phyloP scores from a whole-genome alignment of 2,329 filamentous ascomycete genomes.

The Emergomyces africanus region DNA sequence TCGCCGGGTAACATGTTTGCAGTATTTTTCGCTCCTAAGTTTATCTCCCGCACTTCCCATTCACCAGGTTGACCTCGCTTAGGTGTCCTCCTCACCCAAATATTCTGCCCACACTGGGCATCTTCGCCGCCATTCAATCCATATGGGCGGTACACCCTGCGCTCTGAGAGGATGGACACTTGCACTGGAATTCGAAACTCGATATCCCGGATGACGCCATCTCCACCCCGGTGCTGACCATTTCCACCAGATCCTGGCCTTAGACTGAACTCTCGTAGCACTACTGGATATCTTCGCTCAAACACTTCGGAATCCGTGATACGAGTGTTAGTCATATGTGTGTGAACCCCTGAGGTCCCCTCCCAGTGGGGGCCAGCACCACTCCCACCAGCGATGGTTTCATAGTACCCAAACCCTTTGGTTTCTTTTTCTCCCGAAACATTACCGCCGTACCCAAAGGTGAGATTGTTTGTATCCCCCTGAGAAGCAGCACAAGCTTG shows the following conservation, averaged over 20 bases:
- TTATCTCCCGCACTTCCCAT: slow-evolving; percentile 16
- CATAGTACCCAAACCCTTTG: slow-evolving; percentile 66
- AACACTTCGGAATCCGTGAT: slow-evolving; percentile 74
- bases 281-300: slow-evolving; percentile 61
- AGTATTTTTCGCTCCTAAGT: slow-evolving; percentile 21
- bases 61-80: slow-evolving; percentile 22
- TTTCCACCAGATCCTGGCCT: slow-evolving; percentile 49
- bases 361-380: slow-evolving; percentile 63
- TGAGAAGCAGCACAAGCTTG: slow-evolving; percentile 61
- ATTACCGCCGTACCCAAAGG: slow-evolving; percentile 63
- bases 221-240: slow-evolving; percentile 57
- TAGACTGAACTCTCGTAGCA: slow-evolving; percentile 58
- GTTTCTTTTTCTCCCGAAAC: slow-evolving; percentile 39
- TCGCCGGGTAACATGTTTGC: slow-evolving; percentile 24
- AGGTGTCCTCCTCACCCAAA: slow-evolving; percentile 65
- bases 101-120: slow-evolving; percentile 62
- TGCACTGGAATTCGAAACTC: slow-evolving; percentile 69
- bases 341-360: slow-evolving; percentile 64
- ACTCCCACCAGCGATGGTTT: slow-evolving; percentile 67
- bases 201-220: slow-evolving; percentile 66
- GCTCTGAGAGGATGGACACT: slow-evolving; percentile 61
- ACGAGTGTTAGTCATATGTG: slow-evolving; percentile 75
- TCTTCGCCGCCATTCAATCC: slow-evolving; percentile 70
- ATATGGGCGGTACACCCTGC: slow-evolving; percentile 61
- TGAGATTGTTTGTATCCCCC: slow-evolving; percentile 67